Conservation (phyloP, 2,329 filamentous ascomycete genomes). For the Fusarium avenaceum region DNA sequence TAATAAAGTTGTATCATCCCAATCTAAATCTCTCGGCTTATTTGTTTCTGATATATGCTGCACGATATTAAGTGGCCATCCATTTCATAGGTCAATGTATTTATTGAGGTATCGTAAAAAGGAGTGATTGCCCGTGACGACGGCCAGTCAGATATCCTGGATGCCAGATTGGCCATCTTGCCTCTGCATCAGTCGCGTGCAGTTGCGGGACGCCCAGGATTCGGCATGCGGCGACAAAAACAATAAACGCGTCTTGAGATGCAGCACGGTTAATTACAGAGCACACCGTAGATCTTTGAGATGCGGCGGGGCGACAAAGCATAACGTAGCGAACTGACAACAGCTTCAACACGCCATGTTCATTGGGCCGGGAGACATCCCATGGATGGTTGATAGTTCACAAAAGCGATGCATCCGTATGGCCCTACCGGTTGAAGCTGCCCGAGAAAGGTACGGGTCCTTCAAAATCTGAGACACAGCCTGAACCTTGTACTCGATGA, state of each 20-base stretch:
- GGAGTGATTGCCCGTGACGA: conserved; percentile 10
- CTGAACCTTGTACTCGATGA: conserved; percentile 26
- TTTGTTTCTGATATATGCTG: conserved; percentile 13
- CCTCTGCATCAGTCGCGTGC: conserved; percentile 33
- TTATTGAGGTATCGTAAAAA: conserved; percentile 1
- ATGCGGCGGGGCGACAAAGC: conserved; percentile 41
- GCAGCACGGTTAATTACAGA: neutral
- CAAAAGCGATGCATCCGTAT: conserved; percentile 21
- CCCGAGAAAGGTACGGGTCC: conserved; percentile 28
- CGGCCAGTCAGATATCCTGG: conserved; percentile 16
- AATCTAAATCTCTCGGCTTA: neutral
- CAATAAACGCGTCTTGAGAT: conserved; percentile 36
- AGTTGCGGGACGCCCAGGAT: conserved; percentile 16
- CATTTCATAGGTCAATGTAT: conserved; percentile 2
- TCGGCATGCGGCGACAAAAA: conserved; percentile 15
- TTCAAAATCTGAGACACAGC: conserved; percentile 34
- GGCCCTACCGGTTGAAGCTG: conserved; percentile 38
- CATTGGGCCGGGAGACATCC: conserved; percentile 15
- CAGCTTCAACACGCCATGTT: conserved; percentile 6
- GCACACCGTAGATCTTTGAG: conserved; percentile 27
- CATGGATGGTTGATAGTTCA: conserved; percentile 16
- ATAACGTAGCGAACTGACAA: conserved; percentile 18
- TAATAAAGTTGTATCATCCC: conserved; percentile 12
- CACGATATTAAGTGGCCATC: conserved; percentile 5
- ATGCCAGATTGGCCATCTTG: conserved; percentile 34